A percentile compares a stretch with the other conserved stretches of the same genome.
Conservation (phyloP, 495 filamentous ascomycete genomes). For the Bacidia rubella region DNA sequence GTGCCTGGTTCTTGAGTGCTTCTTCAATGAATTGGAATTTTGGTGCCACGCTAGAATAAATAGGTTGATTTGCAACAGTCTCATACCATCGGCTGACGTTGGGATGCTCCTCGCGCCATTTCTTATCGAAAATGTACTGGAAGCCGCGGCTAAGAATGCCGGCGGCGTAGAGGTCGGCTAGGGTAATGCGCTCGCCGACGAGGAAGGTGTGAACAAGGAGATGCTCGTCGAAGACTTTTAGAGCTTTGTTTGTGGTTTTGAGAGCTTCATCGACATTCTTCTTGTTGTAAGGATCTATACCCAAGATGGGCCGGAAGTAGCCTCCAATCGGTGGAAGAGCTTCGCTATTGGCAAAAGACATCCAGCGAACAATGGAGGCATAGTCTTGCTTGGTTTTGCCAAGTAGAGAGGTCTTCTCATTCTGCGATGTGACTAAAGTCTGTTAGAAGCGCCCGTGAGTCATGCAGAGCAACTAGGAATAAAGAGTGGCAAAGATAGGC, state of each 20-base stretch:
- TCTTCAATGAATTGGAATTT: slow-evolving; percentile 69
- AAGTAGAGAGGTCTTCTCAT: slow-evolving; percentile 97
- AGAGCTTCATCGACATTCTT: slow-evolving; percentile 73
- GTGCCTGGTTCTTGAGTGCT: slow-evolving; percentile 71
- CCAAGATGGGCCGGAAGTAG: slow-evolving; percentile 84
- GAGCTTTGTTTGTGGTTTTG: slow-evolving; percentile 50
- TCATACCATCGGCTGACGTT: slow-evolving; percentile 87
- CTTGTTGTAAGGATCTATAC: slow-evolving; percentile 87
- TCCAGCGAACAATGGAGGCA: slow-evolving; percentile 92
- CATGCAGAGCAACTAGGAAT: too few relatives aligned
- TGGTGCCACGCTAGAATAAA: slow-evolving; percentile 66
- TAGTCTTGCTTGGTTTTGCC: slow-evolving; percentile 99
- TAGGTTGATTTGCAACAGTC: slow-evolving; percentile 81
- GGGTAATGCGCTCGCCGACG: slow-evolving; percentile 90
- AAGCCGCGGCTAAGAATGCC: slow-evolving; percentile 70
- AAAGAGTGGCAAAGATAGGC: slow-evolving; percentile 23
- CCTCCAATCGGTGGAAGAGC: slow-evolving; percentile 56
- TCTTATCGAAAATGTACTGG: slow-evolving; percentile 78
- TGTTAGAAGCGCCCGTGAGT: too few relatives aligned
- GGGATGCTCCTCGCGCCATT: slow-evolving; percentile 66
- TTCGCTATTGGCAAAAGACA: slow-evolving; percentile 85
- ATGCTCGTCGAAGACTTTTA: slow-evolving; percentile 68
- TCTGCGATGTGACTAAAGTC: slow-evolving; percentile 83
- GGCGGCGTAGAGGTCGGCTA: slow-evolving; percentile 81
- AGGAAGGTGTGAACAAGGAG: slow-evolving; percentile 91